These are phyloP conservation scores for Ceratobasidium sp. DNA, from an alignment of 1,284 basidiomycete genomes.

Conservation along the genomic window DNA sequence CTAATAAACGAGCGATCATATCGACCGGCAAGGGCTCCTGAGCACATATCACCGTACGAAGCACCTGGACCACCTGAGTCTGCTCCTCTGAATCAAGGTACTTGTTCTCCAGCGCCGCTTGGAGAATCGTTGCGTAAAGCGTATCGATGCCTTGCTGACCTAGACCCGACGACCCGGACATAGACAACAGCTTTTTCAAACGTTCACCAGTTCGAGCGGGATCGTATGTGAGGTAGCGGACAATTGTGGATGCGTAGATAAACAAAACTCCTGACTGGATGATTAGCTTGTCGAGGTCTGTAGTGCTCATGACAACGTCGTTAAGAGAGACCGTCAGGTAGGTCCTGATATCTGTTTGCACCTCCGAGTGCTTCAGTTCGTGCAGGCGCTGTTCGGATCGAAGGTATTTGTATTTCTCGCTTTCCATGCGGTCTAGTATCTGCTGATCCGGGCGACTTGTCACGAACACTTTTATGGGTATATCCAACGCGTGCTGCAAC, in stretches of 20 bases:
- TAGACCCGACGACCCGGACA: no score
- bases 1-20: no score
- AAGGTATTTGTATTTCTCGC: neutral
- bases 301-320: neutral
- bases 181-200: no score
- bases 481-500: neutral
- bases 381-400: neutral
- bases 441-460: slow-evolving; percentile 13
- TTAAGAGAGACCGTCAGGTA: neutral
- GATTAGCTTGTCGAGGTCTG: neutral
- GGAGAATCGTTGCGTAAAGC: no score
- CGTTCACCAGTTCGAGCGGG: no score
- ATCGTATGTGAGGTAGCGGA: slow-evolving; percentile 8
- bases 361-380: neutral
- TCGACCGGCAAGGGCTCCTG: no score
- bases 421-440: neutral
- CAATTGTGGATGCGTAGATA: slow-evolving; percentile 21
- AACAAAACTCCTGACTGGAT: neutral
- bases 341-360: slow-evolving; percentile 1
- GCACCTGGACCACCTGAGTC: no score
- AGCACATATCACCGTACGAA: no score
- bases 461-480: neutral
- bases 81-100: no score
- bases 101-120: no score
- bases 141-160: no score